Percentiles rank a stretch among this genome's conserved stretches.
These are phyloP conservation scores for Ophiostoma perfectum DNA, from an alignment of 2,329 filamentous ascomycete genomes.

Conservation along the genomic window DNA sequence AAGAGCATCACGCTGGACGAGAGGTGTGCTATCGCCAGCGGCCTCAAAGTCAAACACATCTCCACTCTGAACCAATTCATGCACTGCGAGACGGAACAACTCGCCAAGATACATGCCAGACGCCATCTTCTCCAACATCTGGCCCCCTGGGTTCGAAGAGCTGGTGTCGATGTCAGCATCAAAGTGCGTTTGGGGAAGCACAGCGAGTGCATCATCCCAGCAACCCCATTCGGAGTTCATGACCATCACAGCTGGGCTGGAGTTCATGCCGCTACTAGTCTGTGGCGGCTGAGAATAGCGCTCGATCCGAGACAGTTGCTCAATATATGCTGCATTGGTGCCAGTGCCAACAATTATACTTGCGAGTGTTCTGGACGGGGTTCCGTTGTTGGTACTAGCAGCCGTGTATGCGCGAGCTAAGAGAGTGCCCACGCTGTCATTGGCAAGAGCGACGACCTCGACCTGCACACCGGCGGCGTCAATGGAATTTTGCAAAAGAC, in stretches of 20 bases:
- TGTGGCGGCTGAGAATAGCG: neutral
- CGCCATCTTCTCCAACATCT: slow-evolving; percentile 99
- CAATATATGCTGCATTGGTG: slow-evolving; percentile 93
- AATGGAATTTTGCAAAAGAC: slow-evolving; percentile 79
- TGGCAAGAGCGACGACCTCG: slow-evolving; percentile 91
- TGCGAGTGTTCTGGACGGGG: slow-evolving; percentile 47
- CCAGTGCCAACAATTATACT: slow-evolving; percentile 96
- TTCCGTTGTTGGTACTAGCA: slow-evolving; percentile 54
- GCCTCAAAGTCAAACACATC: neutral
- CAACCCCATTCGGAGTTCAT: slow-evolving; percentile 98
- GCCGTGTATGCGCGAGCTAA: slow-evolving; percentile 81
- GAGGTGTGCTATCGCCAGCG: no score
- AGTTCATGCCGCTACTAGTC: slow-evolving; percentile 32
- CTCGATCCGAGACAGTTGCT: slow-evolving; percentile 72
- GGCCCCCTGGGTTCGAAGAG: slow-evolving; percentile 82
- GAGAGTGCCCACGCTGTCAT: slow-evolving; percentile 93
- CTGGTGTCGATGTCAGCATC: slow-evolving; percentile 71
- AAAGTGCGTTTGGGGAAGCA: slow-evolving; percentile 78
- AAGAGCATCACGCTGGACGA: neutral
- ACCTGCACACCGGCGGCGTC: slow-evolving; percentile 80
- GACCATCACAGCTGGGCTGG: slow-evolving; percentile 73
- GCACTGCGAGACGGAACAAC: slow-evolving; percentile 71
- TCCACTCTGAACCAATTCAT: slow-evolving; percentile 43
- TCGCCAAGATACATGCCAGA: slow-evolving; percentile 98
- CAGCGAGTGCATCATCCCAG: slow-evolving; percentile 86